phyloP scores from a whole-genome alignment of 1,284 basidiomycete genomes.

The Rhodotorula glutinis region DNA sequence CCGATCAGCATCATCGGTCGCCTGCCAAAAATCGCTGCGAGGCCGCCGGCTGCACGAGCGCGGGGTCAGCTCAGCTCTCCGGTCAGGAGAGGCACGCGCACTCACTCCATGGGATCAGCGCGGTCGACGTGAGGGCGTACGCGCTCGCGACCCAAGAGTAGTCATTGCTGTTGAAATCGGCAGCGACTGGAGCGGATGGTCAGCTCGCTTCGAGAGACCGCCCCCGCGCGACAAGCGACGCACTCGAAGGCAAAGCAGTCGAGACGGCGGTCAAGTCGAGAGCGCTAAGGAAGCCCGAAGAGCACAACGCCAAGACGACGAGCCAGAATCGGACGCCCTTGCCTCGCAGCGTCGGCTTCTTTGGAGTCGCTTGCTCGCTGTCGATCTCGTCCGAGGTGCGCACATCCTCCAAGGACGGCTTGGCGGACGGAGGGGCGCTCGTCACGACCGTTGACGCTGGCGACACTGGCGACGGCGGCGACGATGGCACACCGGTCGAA shows the following conservation, averaged over 20 bases:
- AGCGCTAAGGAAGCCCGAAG: slow-evolving; percentile 22
- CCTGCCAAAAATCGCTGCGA: slow-evolving; percentile 38
- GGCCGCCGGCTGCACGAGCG: slow-evolving; percentile 24
- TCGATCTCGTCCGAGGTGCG: too few species aligned
- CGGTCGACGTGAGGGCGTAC: slow-evolving; percentile 42
- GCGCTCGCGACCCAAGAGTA: slow-evolving; percentile 42
- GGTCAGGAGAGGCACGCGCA: slow-evolving; percentile 15
- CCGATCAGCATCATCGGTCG: slow-evolving; percentile 44
- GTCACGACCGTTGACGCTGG: too few species aligned
- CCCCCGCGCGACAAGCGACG: background rate
- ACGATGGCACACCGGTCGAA: too few species aligned
- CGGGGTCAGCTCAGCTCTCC: slow-evolving; percentile 40
- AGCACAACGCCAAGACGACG: slow-evolving; percentile 32
- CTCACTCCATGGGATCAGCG: slow-evolving; percentile 39
- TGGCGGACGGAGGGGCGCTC: too few species aligned
- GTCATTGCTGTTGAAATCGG: slow-evolving; percentile 30
- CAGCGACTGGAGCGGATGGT: slow-evolving; percentile 22
- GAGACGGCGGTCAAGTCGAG: slow-evolving; percentile 41
- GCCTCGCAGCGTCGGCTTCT: slow-evolving; percentile 11
- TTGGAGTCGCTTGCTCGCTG: background rate
- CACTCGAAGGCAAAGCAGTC: slow-evolving; percentile 29
- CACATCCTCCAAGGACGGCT: too few species aligned
- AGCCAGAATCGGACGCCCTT: slow-evolving; percentile 34
- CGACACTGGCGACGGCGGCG: too few species aligned
- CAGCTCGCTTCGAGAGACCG: too few species aligned